A percentile compares a stretch with the other conserved stretches of the same genome.
phyloP scores from a whole-genome alignment of 768 basidiomycete genomes.

The Chlorophyllum brunneum region DNA sequence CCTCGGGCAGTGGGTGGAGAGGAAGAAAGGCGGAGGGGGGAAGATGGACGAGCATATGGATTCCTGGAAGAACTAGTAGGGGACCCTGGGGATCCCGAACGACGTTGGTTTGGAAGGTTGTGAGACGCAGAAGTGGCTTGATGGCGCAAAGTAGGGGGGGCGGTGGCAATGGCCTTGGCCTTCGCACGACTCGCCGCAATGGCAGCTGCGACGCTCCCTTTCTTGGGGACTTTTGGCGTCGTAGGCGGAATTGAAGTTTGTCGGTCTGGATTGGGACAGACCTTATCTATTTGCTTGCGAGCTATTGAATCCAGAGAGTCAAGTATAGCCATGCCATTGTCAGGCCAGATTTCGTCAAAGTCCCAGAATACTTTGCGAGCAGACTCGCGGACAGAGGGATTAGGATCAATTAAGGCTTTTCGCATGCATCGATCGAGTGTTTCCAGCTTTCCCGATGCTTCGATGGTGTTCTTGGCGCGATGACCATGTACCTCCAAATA shows the following conservation, averaged over 20 bases:
- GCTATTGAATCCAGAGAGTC: conserved; percentile 62
- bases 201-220: conserved; percentile 78
- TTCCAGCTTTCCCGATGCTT: conserved; percentile 65
- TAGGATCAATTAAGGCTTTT: conserved; percentile 73
- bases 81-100: conserved; percentile 35
- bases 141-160: conserved; percentile 76
- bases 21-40: conserved; percentile 44
- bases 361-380: conserved; percentile 78
- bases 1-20: conserved; percentile 45
- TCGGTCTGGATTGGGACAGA: conserved; percentile 59
- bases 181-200: conserved; percentile 90
- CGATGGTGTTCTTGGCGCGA: conserved; percentile 61
- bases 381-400: conserved; percentile 72
- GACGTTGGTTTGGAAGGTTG: conserved; percentile 40
- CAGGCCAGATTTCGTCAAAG: conserved; percentile 73
- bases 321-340: conserved; percentile 59
- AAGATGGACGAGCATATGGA: conserved; percentile 35
- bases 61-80: conserved; percentile 33
- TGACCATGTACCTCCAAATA: conserved; percentile 73
- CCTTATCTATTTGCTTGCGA: conserved; percentile 84
- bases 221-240: conserved; percentile 61
- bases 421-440: conserved; percentile 70
- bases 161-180: conserved; percentile 77
- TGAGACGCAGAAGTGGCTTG: conserved; percentile 77
- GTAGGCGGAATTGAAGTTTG: conserved; percentile 37